phyloP scores from a whole-genome alignment of 768 basidiomycete species.

The Naganishia onofrii region DNA sequence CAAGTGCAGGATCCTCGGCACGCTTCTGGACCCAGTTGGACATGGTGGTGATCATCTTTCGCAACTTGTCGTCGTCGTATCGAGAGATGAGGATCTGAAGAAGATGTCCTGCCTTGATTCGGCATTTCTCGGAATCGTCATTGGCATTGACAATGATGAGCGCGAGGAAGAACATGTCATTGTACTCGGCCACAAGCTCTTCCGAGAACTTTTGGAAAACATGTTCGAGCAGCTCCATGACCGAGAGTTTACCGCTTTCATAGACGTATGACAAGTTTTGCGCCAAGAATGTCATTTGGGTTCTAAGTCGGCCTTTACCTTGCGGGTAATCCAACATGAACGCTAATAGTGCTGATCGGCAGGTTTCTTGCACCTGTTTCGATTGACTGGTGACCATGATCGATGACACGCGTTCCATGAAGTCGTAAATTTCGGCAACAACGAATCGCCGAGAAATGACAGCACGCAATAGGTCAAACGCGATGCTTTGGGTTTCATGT shows the following conservation, averaged over 20 bases:
- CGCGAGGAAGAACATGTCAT: constrained; percentile 83
- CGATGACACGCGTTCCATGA: constrained; percentile 88
- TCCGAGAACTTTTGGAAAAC: constrained; percentile 79
- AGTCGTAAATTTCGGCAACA: constrained; percentile 92
- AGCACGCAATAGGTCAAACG: constrained; percentile 83
- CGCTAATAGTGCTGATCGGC: constrained; percentile 80
- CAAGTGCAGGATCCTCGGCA: constrained; percentile 61
- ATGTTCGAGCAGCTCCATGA: constrained; percentile 85
- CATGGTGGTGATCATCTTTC: constrained; percentile 65
- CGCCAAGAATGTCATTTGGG: constrained; percentile 84
- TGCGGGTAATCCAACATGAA: constrained; percentile 98
- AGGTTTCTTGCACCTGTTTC: constrained; percentile 82
- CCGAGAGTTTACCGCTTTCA: constrained; percentile 87
- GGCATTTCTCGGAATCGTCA: constrained; percentile 83
- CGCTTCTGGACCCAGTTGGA: constrained; percentile 72
- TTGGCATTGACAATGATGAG: constrained; percentile 91
- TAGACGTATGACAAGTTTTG: constrained; percentile 86
- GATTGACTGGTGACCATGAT: constrained; percentile 94
- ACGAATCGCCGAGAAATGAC: constrained; percentile 88
- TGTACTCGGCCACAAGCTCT: constrained; percentile 65
- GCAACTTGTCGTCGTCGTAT: constrained; percentile 63
- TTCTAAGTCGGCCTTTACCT: constrained; percentile 81
- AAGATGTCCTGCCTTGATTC: constrained; percentile 80
- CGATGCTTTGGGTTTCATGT: constrained; percentile 73
- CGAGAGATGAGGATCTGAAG: constrained; percentile 72